Evolutionary conservation across 164 flowering plant genomes (phyloP).

Genomic region (Akebia trifoliata): DNA sequence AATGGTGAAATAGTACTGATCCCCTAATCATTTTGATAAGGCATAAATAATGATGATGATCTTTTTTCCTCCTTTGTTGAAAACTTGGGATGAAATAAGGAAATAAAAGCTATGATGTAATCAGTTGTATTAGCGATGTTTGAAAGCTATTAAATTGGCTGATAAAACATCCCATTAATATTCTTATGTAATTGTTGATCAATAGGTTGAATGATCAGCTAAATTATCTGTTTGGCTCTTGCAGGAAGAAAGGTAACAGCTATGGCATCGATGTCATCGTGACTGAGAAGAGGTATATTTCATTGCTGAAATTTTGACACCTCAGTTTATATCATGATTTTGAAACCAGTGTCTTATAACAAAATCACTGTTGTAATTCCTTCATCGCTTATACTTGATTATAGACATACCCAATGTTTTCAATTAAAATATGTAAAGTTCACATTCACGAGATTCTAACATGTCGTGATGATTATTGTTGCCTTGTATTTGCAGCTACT

Average conservation of each 20-base stretch:
- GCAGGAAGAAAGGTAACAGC: constrained; percentile 73
- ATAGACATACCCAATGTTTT: not conserved
- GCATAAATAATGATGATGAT: too few relatives aligned
- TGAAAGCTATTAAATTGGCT: not conserved
- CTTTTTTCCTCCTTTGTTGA: too few relatives aligned
- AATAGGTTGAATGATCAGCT: not conserved
- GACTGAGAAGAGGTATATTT: constrained; percentile 48
- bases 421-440: not conserved
- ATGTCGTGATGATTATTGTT: not conserved
- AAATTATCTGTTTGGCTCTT: constrained; percentile 6
- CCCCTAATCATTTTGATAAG: too few relatives aligned
- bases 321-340: not conserved
- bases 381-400: too few relatives aligned
- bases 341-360: not conserved
- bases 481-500: constrained; percentile 33
- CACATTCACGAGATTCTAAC: too few relatives aligned
- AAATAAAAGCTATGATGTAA: too few relatives aligned
- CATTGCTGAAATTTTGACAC: too few relatives aligned
- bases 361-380: too few relatives aligned
- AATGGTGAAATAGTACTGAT: too few relatives aligned
- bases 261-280: constrained; percentile 33
- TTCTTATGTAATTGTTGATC: not conserved
- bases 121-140: not conserved
- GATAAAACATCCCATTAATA: not conserved
- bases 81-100: too few relatives aligned